Evolutionary conservation across 768 basidiomycete genomes (phyloP).

Genomic region (Naganishia onofrii): DNA sequence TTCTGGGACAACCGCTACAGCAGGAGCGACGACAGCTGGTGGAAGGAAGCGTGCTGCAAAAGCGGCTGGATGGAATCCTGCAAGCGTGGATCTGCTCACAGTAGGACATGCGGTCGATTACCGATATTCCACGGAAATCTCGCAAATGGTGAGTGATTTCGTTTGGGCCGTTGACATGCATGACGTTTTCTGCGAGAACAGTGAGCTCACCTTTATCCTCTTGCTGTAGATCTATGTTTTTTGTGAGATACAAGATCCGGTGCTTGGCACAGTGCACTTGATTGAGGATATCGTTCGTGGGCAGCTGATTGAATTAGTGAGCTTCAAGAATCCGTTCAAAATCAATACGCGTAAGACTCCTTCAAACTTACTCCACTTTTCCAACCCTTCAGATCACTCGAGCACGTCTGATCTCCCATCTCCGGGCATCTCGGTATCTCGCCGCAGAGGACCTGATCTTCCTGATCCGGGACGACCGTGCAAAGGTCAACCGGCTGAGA

Average conservation of each 20-base stretch:
- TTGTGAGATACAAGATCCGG: conserved; percentile 88
- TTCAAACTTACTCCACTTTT: background rate
- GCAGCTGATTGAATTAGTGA: conserved; percentile 84
- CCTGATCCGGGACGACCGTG: conserved; percentile 87
- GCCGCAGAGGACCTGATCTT: conserved; percentile 94
- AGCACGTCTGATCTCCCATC: conserved; percentile 75
- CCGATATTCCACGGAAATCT: conserved; percentile 87
- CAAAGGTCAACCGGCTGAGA: conserved; percentile 85
- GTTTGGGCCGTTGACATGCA: background rate
- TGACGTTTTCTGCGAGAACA: too few species aligned
- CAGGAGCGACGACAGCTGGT: background rate
- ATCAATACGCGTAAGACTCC: background rate
- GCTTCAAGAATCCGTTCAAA: conserved; percentile 31
- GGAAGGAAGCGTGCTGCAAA: conserved; percentile 23
- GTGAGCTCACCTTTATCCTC: background rate
- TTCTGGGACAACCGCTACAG: background rate
- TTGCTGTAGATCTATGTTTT: conserved; percentile 66
- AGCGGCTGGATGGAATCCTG: conserved; percentile 20
- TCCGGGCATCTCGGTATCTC: conserved; percentile 78
- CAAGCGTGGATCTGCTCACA: conserved; percentile 7
- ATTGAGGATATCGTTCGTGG: conserved; percentile 93
- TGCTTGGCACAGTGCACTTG: conserved; percentile 78
- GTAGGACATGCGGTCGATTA: conserved; percentile 54
- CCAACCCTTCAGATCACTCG: conserved; percentile 69
- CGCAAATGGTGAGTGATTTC: conserved; percentile 70